Base-by-base conservation (phyloP, 257 asterid species). In the Plantago elongata region DNA sequence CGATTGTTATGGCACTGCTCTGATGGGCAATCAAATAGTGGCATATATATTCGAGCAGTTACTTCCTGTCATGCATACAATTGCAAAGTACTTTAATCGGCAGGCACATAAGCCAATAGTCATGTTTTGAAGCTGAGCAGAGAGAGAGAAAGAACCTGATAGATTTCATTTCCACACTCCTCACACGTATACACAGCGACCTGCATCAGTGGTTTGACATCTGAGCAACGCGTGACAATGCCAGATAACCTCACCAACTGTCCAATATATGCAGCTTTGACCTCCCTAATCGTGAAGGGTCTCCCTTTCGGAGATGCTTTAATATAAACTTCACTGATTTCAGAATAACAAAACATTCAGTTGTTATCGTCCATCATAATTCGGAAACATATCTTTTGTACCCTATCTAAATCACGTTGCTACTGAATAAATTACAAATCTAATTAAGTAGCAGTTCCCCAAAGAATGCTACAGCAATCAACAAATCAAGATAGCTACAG, bases 111-210 rank as follows among this genome's bases (percentile, higher is more conserved):
- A 54, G 59, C 62, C 14, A 16, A 44, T 13, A 15, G 64, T 10
- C 51, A 4, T 57, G 51, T 60, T 22, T 57, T 29, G 66, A 17
- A 49, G 63, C 15, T 18, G 49, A 48, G 17, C 11, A 67, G 58
- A 52, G 72, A 61, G 8, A 29, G 65, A 61, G 17, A 13, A 3
- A n/a, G 51, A 51, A 93, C 99, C 99, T 93, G 99, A 69, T 89
- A 93, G 61, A 93, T 93, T 75, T 89, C 99, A 70, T 89, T 89
- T 64, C 97, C 99, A 64, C 99, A 93, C 78, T 83, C 95, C 78
- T 93, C 99, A 45, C 99, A 93, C 17, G 97, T 93, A 69, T 93
- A 93, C 45, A 93, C 96, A 72, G 97, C 97, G 60, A 89, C 97
- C 81, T 89, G 97, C 95, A 89, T 89, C 63, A 93, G 72, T 30